Base-by-base conservation (phyloP, 495 filamentous ascomycete species). In the Penicillium arizonense region DNA sequence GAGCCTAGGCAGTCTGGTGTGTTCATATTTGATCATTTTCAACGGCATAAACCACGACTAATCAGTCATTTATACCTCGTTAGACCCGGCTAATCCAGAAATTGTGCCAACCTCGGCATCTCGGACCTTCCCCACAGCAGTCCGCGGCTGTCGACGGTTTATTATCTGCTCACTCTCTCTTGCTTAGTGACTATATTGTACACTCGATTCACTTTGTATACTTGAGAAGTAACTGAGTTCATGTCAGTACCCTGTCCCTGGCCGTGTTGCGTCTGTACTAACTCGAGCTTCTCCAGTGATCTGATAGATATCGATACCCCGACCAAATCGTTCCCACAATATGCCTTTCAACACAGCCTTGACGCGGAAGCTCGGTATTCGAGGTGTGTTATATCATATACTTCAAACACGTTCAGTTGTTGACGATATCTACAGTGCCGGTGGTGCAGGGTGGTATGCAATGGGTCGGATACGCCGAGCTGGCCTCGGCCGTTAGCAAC, bases 401-500 rank as follows among this genome's bases (percentile, higher is more conserved):
- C 30, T 1, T 1, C 11, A 16, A 18, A 7, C 42, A 34, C 35
- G 2, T 12, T 5, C 38, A 35, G 48, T 9, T 4, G 12, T 21
- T 73, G 48, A 70, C 33, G 30, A n/a, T 12, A 39, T 53, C 13
- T 36, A 55, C 58, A 94, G 91, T 97, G 58, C 94, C 94, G 52
- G 79, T 98, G n/a, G 90, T 98, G 40, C 94, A 98, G 79, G 94
- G 94, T 67, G 94, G 94, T 50, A 97, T 96, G 91, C 91, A 96
- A 82, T 89, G 85, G 85, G 84, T 77, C 42, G 88, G 89, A 63
- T 91, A 91, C 67, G 93, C 93, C 41, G 93, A 96, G 72, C 81
- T 98, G 64, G 93, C 91, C 50, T 82, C 88, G 57, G 94, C 94
- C 39, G 94, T 98, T 55, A 92, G 86, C 72, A 98, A 96, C 66